Base-by-base conservation (phyloP, 2,329 filamentous ascomycete genomes). In the Alternaria ventricosa region DNA sequence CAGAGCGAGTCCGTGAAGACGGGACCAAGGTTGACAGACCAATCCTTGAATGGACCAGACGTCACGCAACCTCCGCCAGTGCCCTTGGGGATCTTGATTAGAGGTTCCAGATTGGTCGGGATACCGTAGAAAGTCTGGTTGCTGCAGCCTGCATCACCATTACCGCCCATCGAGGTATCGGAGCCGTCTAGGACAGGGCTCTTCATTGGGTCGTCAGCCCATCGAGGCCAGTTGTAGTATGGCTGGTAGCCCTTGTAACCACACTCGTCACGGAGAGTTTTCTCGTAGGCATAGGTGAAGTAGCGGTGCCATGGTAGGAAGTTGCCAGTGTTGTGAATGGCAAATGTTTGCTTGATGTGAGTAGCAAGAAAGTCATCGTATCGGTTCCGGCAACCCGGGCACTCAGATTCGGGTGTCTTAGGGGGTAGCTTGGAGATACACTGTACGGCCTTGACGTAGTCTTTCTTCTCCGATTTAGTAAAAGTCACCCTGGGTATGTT, bases 131-230 rank as follows among this genome's bases (percentile, higher is more conserved):
- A 70, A 3, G 71, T 72, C 55, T 74, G 71, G 43, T 71, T 74
- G 23, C 63, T 65, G 56, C 71, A 74, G 12, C 67, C 71, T 33
- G 61, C 41, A 5, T 63, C 76, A 44, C 85, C 85, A 56, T 87
- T 84, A 22, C 85, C 84, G 33, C 82, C 57, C 56, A 78, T 63
- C 4, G 82, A 79, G 55, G 82, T 84, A 44, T 80, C 82, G 63
- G 82, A 84, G 49, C 87, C 87, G 66, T 87, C 85, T 63, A 89
- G 87, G 45, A 87, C 71, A 25, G 85, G 83, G 4, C 85, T 86
- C 60, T 82, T 80, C 66, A 54, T 53, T 3, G 74, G 75, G 45
- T 75, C 66, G 15, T 71, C 66, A 9, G 72, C 66, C 70, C 71
- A 75, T 33, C 67, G 64, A 3, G 74, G 65, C 71, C 71, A 76